phyloP scores from a whole-genome alignment of 1,139 yeast genomes.

The Candida sp. region DNA sequence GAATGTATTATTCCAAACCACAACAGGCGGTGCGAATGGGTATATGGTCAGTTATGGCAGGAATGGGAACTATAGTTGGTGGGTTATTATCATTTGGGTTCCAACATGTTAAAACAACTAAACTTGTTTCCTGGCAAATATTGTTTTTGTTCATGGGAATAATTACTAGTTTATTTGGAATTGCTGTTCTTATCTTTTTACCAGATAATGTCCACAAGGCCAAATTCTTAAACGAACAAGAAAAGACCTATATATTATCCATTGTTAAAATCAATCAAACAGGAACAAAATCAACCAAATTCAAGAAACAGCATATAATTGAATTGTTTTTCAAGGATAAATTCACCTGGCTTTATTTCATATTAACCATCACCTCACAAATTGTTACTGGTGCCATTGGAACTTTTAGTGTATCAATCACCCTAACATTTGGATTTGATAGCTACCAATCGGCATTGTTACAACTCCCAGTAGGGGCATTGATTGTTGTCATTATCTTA shows the following conservation, averaged over 20 bases:
- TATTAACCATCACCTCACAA: constrained; percentile 32
- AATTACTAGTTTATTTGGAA: constrained; percentile 30
- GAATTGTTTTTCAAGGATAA: constrained; percentile 30
- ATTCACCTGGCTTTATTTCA: constrained; percentile 35
- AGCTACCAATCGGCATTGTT: constrained; percentile 31
- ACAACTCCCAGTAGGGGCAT: constrained; percentile 38
- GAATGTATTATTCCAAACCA: constrained; percentile 39
- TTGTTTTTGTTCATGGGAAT: constrained; percentile 36
- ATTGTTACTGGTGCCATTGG: constrained; percentile 41
- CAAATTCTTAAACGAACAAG: constrained; percentile 23
- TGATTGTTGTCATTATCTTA: constrained; percentile 31
- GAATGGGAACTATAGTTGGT: constrained; percentile 38
- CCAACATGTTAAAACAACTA: constrained; percentile 29
- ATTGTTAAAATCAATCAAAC: constrained; percentile 28
- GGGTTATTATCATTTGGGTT: constrained; percentile 39
- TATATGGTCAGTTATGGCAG: constrained; percentile 37
- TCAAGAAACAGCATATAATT: constrained; percentile 23
- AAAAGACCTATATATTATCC: constrained; percentile 25
- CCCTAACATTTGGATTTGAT: constrained; percentile 33
- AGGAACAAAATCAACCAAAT: constrained; percentile 26
- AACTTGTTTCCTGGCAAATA: constrained; percentile 35
- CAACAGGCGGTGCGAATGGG: constrained; percentile 37
- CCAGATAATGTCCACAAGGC: constrained; percentile 32
- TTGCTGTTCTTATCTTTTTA: constrained; percentile 21
- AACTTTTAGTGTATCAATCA: constrained; percentile 38